Conservation (phyloP, 2,329 filamentous ascomycete genomes). For the Xylaria sp. region DNA sequence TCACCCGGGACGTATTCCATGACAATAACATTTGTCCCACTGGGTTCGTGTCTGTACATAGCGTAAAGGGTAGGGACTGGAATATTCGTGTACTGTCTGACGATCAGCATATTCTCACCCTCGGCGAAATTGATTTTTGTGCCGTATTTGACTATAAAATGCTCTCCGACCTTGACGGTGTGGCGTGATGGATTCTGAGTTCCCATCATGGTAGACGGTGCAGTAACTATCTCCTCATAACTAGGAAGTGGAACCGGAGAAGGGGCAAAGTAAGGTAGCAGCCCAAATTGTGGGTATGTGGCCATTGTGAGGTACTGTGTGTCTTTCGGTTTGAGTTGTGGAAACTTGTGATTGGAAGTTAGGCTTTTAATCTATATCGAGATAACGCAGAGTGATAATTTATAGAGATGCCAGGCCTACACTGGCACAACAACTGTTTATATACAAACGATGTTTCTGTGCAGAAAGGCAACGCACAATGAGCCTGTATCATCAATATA, state of each 20-base stretch:
- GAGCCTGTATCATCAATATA: too few relatives aligned
- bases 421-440: too few relatives aligned
- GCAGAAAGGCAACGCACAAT: too few relatives aligned
- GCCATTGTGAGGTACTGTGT: background rate
- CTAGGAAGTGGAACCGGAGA: constrained; percentile 5
- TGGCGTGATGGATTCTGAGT: background rate
- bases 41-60: constrained; percentile 9
- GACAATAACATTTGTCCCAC: constrained; percentile 3
- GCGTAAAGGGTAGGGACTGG: background rate
- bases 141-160: constrained; percentile 6
- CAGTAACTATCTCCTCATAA: background rate
- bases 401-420: too few relatives aligned
- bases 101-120: constrained; percentile 1
- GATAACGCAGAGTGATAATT: too few relatives aligned
- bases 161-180: background rate
- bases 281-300: background rate
- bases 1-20: constrained; percentile 6
- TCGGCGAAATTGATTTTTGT: background rate
- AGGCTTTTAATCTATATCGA: background rate
- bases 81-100: background rate
- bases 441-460: too few relatives aligned
- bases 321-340: background rate
- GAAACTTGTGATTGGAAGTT: background rate
- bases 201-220: background rate
- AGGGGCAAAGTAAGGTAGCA: constrained; percentile 5